Evolutionary conservation across 1,284 basidiomycete species (phyloP), one percentile per base, ranked within the genome.

Genomic region (Vanrija sp.): DNA sequence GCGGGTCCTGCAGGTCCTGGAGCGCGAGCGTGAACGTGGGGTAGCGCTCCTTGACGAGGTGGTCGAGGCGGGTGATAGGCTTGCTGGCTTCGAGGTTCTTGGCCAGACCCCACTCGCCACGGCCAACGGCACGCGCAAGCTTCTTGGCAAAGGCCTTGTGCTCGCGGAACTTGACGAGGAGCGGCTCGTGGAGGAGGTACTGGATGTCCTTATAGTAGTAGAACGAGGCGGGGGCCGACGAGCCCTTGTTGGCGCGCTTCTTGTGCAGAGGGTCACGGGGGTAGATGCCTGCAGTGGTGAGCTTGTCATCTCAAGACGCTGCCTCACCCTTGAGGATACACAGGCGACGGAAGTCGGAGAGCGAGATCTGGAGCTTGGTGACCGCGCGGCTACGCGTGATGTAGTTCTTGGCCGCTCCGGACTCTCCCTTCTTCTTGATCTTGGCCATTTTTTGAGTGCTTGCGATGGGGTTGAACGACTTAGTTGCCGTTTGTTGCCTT

Each of bases 141-240:
- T 97, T 97, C 80, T 98, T 98, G 1, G 96, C 95, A 67, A 98
- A 98, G 0, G 93, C 86, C 78, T 98, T 99, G 81, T 99, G 95
- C 74, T 98, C 93, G 69, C 96, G 83, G 57, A 99, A 82, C 73
- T 93, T 96, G 73, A 85, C 86, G n/a, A 98, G 82, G 6, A 98
- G 87, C 1, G 96, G 96, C 77, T 99, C 96, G 72, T 99, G 96
- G 16, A 92, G 87, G 47, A 99, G 85, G 78, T 95, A 98, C 54
- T 91, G 90, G 65, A 99, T 96, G 73, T 99, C 96, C 79, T 99
- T 99, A 51, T 91, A 82, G 77, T 98, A 98, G 81, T 98, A 99
- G 80, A 98, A 99, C 6, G 94, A 91, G 1, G 94, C 93, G 3
- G 95, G 93, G 0, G 92, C 94, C 40, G 93, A 92, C 5, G 91